These are phyloP conservation scores for Tephrocybe sp. DNA, from an alignment of 768 basidiomycete genomes.

Conservation along the genomic window DNA sequence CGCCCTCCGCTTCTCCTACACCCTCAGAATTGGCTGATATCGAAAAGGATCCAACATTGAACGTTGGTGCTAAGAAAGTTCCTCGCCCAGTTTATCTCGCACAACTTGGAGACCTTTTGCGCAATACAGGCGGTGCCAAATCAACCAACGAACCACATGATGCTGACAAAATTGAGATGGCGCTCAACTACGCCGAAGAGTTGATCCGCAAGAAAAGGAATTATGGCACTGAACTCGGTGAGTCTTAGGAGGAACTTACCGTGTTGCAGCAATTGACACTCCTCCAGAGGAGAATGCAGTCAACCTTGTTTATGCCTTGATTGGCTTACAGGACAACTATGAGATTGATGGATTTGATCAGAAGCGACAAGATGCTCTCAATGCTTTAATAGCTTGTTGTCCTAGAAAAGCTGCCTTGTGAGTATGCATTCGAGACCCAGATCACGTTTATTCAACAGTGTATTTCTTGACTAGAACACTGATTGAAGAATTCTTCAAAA, in stretches of 20 bases:
- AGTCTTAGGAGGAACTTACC: conserved; percentile 21
- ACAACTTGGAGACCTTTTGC: conserved; percentile 80
- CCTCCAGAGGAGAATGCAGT: conserved; percentile 84
- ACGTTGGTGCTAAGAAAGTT: conserved; percentile 66
- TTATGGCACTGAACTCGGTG: conserved; percentile 86
- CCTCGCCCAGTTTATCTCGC: conserved; percentile 87
- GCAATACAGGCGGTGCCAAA: conserved; percentile 50
- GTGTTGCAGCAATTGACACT: not conserved
- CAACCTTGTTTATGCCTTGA: conserved; percentile 70
- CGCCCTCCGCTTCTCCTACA: conserved; percentile 79
- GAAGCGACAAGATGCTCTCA: conserved; percentile 74
- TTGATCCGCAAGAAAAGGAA: conserved; percentile 80
- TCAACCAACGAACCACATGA: conserved; percentile 60
- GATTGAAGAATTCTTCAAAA: conserved; percentile 92
- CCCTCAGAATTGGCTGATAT: conserved; percentile 80
- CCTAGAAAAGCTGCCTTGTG: conserved; percentile 83
- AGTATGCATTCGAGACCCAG: conserved; percentile 41
- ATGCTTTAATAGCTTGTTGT: conserved; percentile 77
- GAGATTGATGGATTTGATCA: conserved; percentile 79
- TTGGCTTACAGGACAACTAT: conserved; percentile 80
- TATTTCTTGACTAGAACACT: conserved; percentile 51
- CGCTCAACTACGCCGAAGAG: conserved; percentile 74
- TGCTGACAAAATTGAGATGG: conserved; percentile 80
- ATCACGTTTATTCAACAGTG: not conserved
- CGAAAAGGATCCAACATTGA: conserved; percentile 82